Base-by-base conservation (phyloP, 108 stramenopile genomes). In the Cyclotella cryptica region DNA sequence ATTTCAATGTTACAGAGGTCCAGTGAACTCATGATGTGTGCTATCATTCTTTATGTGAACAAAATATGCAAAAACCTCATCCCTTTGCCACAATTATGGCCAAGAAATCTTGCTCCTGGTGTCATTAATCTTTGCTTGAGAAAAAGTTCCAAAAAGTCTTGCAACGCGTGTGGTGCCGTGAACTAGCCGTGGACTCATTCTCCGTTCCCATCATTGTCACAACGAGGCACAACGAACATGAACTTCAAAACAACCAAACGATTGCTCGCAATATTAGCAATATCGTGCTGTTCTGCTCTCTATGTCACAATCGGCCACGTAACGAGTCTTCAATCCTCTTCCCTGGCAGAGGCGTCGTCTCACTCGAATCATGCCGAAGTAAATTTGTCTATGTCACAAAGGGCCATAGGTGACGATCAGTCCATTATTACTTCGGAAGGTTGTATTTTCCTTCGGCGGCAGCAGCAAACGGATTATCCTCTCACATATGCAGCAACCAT, bases 211-310 rank as follows among this genome's bases (percentile, higher is more conserved):
- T n/a, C n/a, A n/a, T n/a, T n/a, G n/a, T n/a, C n/a, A n/a, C n/a
- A n/a, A n/a, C n/a, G n/a, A n/a, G n/a, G n/a, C n/a, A 49, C 15
- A 49, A n/a, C 6, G n/a, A 49, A 3, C 30, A 61, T 61, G 60
- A 39, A 61, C 60, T 61, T 61, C 30, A 61, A 61, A 61, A 21
- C 60, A 61, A 61, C 35, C 8, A 61, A 61, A 55, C 55, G 24
- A 61, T 19, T 35, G 18, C 60, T 61, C 60, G 14, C 35, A 30
- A 15, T 61, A 61, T 35, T 61, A 1, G 29, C 60, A 61, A 30
- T 61, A 30, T 35, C 30, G 35, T 61, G 60, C 30, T 61, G 60
- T n/a, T 19, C 35, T 13, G 15, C 60, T 21, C 60, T 61, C 13
- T 61, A 39, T 35, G 29, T 29, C 15, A 39, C 30, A 11, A 61